These are phyloP conservation scores for Tubosaeta brunneosetosa DNA, from an alignment of 768 basidiomycete species.

Conservation along the genomic window DNA sequence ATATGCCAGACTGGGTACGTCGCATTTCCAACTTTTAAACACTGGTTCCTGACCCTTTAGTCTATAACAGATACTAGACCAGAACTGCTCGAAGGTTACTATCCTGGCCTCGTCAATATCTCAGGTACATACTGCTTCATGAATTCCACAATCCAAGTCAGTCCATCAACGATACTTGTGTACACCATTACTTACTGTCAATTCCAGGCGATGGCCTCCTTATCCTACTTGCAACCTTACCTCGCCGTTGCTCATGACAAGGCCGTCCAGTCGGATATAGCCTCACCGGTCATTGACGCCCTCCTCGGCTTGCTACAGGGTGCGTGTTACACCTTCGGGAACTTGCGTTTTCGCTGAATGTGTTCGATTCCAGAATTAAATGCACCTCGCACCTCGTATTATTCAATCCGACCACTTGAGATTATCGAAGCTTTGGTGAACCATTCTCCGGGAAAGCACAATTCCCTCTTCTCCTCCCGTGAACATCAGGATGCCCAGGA, in stretches of 20 bases:
- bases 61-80: slow-evolving; percentile 20
- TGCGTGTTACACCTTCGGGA: slow-evolving; percentile 30
- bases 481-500: slow-evolving; percentile 99
- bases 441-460: slow-evolving; percentile 47
- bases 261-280: slow-evolving; percentile 76
- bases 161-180: slow-evolving; percentile 4
- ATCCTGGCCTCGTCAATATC: slow-evolving; percentile 91
- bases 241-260: slow-evolving; percentile 70
- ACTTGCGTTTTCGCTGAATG: slow-evolving; percentile 3
- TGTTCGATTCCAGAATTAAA: slow-evolving; percentile 50
- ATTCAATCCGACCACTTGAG: slow-evolving; percentile 64
- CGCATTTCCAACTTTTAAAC: neutral
- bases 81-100: slow-evolving; percentile 42
- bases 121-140: slow-evolving; percentile 97
- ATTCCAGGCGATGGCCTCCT: slow-evolving; percentile 78
- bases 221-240: slow-evolving; percentile 76
- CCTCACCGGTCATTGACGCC: slow-evolving; percentile 82
- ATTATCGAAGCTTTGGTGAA: slow-evolving; percentile 68
- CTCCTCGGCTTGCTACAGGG: slow-evolving; percentile 67
- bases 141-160: slow-evolving; percentile 91
- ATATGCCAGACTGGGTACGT: slow-evolving; percentile 29
- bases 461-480: slow-evolving; percentile 74
- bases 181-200: slow-evolving; percentile 14
- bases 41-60: neutral
- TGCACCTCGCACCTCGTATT: slow-evolving; percentile 50